Conservation (phyloP, 805 yeast genomes). For the Sugiyamaella mastotermitis region DNA sequence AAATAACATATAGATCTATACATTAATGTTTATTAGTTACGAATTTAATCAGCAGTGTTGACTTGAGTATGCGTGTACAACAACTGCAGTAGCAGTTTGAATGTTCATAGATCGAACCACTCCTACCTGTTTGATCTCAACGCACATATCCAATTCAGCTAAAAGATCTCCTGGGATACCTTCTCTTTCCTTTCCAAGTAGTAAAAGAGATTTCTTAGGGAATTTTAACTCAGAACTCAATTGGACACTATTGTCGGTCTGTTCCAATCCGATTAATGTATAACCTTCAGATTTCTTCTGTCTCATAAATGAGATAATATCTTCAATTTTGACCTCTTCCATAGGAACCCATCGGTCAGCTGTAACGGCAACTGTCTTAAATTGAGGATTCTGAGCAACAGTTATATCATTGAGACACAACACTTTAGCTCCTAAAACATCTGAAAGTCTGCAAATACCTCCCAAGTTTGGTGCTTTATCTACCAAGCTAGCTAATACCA, state of each 20-base stretch:
- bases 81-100: constrained; percentile 93
- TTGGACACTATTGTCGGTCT: constrained; percentile 81
- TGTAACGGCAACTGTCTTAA: constrained; percentile 85
- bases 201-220: constrained; percentile 71
- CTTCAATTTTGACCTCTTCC: constrained; percentile 58
- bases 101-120: constrained; percentile 93
- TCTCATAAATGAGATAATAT: constrained; percentile 51
- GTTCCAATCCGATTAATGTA: constrained; percentile 84
- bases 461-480: constrained; percentile 92
- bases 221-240: constrained; percentile 58
- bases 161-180: constrained; percentile 86
- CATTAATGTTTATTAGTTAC: too few species aligned
- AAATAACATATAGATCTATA: too few species aligned
- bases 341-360: constrained; percentile 97
- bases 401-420: constrained; percentile 68
- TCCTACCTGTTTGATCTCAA: constrained; percentile 89
- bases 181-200: constrained; percentile 82
- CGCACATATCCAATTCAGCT: constrained; percentile 76
- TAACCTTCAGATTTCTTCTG: constrained; percentile 68
- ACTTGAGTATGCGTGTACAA: constrained; percentile 81
- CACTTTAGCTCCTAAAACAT: constrained; percentile 83
- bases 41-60: constrained; percentile 50
- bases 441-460: constrained; percentile 88
- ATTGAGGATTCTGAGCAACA: constrained; percentile 60
- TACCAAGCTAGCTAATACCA: constrained; percentile 86